phyloP scores from a whole-genome alignment of 805 yeast genomes.

The Candida odintsovae region DNA sequence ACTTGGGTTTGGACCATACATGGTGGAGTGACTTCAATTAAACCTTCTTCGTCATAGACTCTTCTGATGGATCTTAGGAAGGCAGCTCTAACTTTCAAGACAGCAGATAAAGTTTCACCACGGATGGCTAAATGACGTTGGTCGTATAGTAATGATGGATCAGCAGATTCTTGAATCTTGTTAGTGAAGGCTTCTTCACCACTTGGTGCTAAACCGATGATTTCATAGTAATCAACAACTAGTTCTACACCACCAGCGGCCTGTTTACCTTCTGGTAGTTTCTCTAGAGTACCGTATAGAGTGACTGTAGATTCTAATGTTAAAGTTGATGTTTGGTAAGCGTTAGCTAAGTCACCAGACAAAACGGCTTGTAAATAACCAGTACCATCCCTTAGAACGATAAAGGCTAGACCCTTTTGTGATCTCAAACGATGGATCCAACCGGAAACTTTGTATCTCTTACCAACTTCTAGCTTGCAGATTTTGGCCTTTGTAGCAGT shows the following conservation, averaged over 20 bases:
- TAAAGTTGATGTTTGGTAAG: constrained; percentile 75
- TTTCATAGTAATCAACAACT: constrained; percentile 81
- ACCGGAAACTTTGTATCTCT: constrained; percentile 77
- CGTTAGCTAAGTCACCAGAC: constrained; percentile 87
- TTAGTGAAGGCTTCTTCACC: constrained; percentile 95
- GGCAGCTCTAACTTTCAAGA: constrained; percentile 90
- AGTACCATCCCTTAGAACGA: constrained; percentile 92
- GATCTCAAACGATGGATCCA: constrained; percentile 95
- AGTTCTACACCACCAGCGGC: constrained; percentile 98
- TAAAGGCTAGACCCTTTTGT: constrained; percentile 87
- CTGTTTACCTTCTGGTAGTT: constrained; percentile 90
- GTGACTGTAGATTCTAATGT: constrained; percentile 84
- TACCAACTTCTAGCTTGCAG: constrained; percentile 41
- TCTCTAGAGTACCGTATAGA: constrained; percentile 73
- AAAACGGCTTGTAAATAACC: constrained; percentile 87
- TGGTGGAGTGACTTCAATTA: constrained; percentile 95
- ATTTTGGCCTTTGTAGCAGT: constrained; percentile 65
- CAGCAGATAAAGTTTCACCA: constrained; percentile 90
- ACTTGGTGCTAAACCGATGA: constrained; percentile 90
- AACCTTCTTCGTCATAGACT: constrained; percentile 65
- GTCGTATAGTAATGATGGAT: constrained; percentile 87
- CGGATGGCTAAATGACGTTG: constrained; percentile 94
- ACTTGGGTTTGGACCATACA: constrained; percentile 99
- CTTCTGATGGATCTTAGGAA: constrained; percentile 70
- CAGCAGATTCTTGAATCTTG: constrained; percentile 90